Evolutionary conservation across 1,284 basidiomycete species (phyloP).

Genomic region (Ustilago hordei): DNA sequence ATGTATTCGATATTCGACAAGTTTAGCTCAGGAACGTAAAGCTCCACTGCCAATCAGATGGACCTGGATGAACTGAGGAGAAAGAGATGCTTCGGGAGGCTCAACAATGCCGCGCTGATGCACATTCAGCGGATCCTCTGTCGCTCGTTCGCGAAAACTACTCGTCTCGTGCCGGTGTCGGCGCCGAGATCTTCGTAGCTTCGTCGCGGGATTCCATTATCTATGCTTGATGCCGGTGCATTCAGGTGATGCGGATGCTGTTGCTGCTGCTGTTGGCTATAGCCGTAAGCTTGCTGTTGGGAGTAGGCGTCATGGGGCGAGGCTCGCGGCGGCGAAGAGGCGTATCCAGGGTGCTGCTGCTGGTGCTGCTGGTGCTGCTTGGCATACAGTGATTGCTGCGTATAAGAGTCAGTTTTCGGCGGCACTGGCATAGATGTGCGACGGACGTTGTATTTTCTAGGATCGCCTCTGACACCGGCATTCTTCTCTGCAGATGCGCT

Average conservation of each 20-base stretch:
- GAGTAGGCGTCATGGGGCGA: slow-evolving; percentile 16
- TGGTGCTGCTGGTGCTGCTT: slow-evolving; percentile 19
- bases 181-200: slow-evolving; percentile 41
- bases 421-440: slow-evolving; percentile 35
- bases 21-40: background rate
- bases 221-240: slow-evolving; percentile 5
- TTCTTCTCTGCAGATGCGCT: background rate
- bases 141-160: slow-evolving; percentile 39
- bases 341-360: slow-evolving; percentile 22
- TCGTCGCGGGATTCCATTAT: slow-evolving; percentile 13
- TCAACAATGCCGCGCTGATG: background rate
- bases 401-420: slow-evolving; percentile 10
- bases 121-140: slow-evolving; percentile 47
- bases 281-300: slow-evolving; percentile 8
- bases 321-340: slow-evolving; percentile 23
- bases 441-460: slow-evolving; percentile 33
- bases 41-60: background rate
- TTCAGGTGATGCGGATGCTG: slow-evolving; percentile 26
- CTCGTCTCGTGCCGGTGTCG: slow-evolving; percentile 27
- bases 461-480: slow-evolving; percentile 10
- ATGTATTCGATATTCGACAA: background rate
- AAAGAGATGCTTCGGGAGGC: background rate
- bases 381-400: slow-evolving; percentile 12
- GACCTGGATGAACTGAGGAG: background rate
- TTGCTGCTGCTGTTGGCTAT: slow-evolving; percentile 27